phyloP scores from a whole-genome alignment of 371 early-diverging fungal species.

The Rhizopus sp. region DNA sequence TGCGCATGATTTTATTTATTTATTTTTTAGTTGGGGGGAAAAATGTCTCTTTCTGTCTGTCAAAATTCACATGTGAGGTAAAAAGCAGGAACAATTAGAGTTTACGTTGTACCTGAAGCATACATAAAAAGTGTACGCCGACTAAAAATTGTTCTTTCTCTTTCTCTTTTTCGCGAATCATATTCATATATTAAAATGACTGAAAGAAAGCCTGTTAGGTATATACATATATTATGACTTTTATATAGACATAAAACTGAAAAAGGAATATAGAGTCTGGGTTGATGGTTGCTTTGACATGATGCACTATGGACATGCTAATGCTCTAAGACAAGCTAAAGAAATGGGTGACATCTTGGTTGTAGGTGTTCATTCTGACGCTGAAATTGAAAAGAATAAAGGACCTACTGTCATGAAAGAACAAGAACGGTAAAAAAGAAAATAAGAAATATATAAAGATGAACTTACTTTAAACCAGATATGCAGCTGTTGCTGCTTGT shows the following conservation, averaged over 20 bases:
- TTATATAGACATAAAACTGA: neutral
- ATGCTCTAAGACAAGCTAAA: conserved; percentile 94
- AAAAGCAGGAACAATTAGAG: too few relatives aligned
- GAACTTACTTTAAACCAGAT: conserved; percentile 48
- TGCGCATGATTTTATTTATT: too few relatives aligned
- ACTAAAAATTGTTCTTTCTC: too few relatives aligned
- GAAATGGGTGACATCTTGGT: conserved; percentile 92
- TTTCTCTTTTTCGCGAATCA: too few relatives aligned
- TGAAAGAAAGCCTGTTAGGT: conserved; percentile 29
- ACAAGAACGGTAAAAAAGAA: conserved; percentile 76
- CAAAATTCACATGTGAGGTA: too few relatives aligned
- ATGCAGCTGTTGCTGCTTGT: conserved; percentile 93
- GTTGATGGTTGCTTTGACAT: conserved; percentile 96
- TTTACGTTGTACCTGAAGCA: too few relatives aligned
- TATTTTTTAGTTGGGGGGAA: too few relatives aligned
- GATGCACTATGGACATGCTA: conserved; percentile 97
- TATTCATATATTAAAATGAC: conserved; percentile 14
- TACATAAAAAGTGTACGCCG: too few relatives aligned
- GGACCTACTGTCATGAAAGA: conserved; percentile 96
- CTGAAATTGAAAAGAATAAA: conserved; percentile 89
- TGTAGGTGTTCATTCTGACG: conserved; percentile 96
- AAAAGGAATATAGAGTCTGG: conserved; percentile 59
- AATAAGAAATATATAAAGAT: neutral
- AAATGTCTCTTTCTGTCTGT: too few relatives aligned
- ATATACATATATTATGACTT: neutral